These are phyloP conservation scores for Rhodotorula mucilaginosa DNA, from an alignment of 1,284 basidiomycete genomes.

Conservation along the genomic window DNA sequence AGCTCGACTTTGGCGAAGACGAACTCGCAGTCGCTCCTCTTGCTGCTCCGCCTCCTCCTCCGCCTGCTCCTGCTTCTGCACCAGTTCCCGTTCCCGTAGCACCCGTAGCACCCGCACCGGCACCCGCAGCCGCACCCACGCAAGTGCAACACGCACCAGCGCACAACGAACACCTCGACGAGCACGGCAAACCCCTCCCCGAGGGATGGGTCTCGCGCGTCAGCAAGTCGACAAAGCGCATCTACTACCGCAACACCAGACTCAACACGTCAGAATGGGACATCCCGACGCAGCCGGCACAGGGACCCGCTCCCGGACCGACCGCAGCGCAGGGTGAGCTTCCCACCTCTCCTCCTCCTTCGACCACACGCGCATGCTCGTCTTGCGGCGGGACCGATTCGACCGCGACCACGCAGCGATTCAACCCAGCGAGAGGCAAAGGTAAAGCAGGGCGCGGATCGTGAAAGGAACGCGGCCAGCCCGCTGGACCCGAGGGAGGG, in stretches of 20 bases:
- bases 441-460: too few relatives aligned
- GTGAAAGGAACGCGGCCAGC: too few relatives aligned
- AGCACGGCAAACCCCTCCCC: constrained; percentile 22
- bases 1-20: constrained; percentile 42
- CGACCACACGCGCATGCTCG: too few relatives aligned
- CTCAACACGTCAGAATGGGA: constrained; percentile 30
- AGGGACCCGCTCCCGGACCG: not conserved
- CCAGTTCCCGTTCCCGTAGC: not conserved
- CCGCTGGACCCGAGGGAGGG: too few relatives aligned
- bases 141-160: not conserved
- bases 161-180: constrained; percentile 32
- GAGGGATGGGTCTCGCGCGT: constrained; percentile 31
- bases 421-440: too few relatives aligned
- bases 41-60: not conserved
- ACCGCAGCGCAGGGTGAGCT: not conserved
- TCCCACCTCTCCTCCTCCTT: too few relatives aligned
- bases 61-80: not conserved
- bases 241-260: constrained; percentile 36
- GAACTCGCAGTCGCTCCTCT: constrained; percentile 22
- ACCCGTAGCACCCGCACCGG: not conserved
- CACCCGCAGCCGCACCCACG: not conserved
- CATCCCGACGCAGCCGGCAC: constrained; percentile 23
- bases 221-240: constrained; percentile 24
- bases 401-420: too few relatives aligned
- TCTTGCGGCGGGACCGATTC: too few relatives aligned